Conservation (phyloP, 768 basidiomycete genomes). For the Hericium alpestre region DNA sequence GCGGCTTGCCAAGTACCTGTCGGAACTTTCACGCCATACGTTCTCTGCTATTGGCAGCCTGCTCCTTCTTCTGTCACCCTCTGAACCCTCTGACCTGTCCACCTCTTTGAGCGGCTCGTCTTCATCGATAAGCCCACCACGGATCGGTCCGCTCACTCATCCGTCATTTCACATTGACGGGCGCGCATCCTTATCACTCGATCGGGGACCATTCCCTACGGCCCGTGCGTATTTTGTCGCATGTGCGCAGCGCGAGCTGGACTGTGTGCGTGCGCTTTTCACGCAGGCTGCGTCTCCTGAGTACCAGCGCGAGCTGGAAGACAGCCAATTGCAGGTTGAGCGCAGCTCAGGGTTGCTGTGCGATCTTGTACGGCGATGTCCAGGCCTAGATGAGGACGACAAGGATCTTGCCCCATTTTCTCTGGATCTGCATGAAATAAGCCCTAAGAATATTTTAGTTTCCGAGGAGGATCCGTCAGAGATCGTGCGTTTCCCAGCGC, state of each 20-base stretch:
- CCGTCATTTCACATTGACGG: conserved; percentile 22
- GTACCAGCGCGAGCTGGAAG: conserved; percentile 22
- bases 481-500: conserved; percentile 15
- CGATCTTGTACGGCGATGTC: conserved; percentile 19
- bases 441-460: conserved; percentile 22
- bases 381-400: conserved; percentile 23
- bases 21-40: conserved; percentile 18
- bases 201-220: conserved; percentile 22
- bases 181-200: conserved; percentile 19
- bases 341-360: conserved; percentile 20
- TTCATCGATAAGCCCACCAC: conserved; percentile 1
- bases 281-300: conserved; percentile 20
- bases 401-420: conserved; percentile 21
- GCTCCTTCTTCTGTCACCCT: neutral
- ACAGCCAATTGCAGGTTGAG: conserved; percentile 20
- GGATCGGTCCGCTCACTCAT: conserved; percentile 11
- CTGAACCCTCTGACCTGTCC: neutral
- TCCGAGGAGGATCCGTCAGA: conserved; percentile 17
- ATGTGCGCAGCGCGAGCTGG: conserved; percentile 26
- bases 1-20: conserved; percentile 20
- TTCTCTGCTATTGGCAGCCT: conserved; percentile 23
- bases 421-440: conserved; percentile 21
- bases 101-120: conserved; percentile 12
- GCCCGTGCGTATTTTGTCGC: conserved; percentile 23
- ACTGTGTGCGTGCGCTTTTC: conserved; percentile 21